phyloP scores from a whole-genome alignment of 257 asterid genomes.

The Echites panduratus region DNA sequence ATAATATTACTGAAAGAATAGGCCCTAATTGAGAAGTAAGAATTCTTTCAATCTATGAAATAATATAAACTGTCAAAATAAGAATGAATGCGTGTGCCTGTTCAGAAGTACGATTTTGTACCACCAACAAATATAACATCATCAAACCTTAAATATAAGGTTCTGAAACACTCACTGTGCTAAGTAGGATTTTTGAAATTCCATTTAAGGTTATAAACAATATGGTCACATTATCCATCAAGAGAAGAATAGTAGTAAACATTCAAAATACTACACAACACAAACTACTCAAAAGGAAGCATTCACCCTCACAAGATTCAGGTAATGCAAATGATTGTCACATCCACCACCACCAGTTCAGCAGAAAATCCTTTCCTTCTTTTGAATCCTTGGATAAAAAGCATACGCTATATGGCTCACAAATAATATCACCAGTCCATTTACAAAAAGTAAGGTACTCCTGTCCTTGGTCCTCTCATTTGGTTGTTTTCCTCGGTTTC shows the following conservation, averaged over 20 bases:
- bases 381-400: constrained; percentile 9
- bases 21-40: neutral
- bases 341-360: constrained; percentile 13
- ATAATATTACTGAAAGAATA: too few species aligned
- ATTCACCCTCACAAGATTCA: constrained; percentile 16
- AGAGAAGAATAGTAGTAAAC: neutral
- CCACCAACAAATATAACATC: neutral
- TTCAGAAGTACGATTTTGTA: neutral
- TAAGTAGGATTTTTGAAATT: neutral
- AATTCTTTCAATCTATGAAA: neutral
- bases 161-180: neutral
- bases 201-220: neutral
- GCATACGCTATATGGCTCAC: constrained; percentile 5
- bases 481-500: constrained; percentile 99
- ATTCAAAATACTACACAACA: constrained; percentile 28
- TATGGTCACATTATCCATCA: too few species aligned
- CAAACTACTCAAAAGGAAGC: constrained; percentile 34
- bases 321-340: constrained; percentile 16
- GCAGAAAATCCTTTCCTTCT: neutral
- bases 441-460: constrained; percentile 92
- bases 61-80: neutral
- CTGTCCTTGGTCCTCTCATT: constrained; percentile 99
- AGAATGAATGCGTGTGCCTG: neutral
- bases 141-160: neutral
- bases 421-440: constrained; percentile 11